Conservation (phyloP, 345 rosid species). For the Eutrema japonicum region DNA sequence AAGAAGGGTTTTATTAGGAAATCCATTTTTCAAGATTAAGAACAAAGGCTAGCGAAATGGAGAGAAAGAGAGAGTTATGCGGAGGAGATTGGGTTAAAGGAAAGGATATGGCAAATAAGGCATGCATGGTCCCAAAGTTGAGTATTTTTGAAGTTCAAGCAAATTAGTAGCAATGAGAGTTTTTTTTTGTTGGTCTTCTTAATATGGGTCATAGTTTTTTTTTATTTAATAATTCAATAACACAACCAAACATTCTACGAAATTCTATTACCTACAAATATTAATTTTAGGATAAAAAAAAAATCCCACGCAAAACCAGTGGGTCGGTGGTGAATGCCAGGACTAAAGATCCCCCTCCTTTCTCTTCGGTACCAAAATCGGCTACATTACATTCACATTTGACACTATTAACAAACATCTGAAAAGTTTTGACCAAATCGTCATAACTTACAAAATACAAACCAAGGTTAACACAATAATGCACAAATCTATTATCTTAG, state of each 20-base stretch:
- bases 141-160: conserved; percentile 4
- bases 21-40: conserved; percentile 5
- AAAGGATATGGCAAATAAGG: neutral
- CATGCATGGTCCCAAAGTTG: conserved; percentile 6
- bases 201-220: neutral
- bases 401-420: neutral
- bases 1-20: conserved; percentile 6
- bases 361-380: neutral
- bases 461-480: neutral
- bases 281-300: neutral
- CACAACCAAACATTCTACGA: neutral
- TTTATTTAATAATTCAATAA: neutral
- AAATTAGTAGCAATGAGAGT: neutral
- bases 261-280: neutral
- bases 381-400: neutral
- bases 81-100: conserved; percentile 8
- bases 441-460: neutral
- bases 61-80: conserved; percentile 9
- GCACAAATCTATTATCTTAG: neutral
- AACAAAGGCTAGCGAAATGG: neutral
- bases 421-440: neutral
- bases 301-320: neutral
- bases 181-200: neutral
- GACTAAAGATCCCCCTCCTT: neutral
- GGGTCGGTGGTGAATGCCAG: conserved; percentile 1